Conservation (phyloP, 2,329 filamentous ascomycete species). For the Cytospora piceae region DNA sequence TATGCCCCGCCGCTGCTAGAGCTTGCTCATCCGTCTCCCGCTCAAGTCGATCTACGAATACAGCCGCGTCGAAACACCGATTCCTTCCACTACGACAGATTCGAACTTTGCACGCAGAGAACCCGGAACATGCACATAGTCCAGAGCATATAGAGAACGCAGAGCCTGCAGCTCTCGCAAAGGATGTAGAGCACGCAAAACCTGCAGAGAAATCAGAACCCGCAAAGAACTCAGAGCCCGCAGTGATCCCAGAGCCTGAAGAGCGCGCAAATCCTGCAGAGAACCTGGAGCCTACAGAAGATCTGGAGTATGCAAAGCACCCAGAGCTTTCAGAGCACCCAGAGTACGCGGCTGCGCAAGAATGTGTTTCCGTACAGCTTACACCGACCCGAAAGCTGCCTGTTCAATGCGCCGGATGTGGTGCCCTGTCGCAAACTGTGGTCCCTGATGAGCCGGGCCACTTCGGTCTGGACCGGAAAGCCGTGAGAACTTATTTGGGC, state of each 20-base stretch:
- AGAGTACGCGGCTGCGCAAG: not conserved
- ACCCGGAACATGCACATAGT: not conserved
- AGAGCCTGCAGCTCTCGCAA: not conserved
- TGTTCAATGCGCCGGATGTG: constrained; percentile 65
- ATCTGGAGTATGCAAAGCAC: no score
- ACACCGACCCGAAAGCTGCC: constrained; percentile 47
- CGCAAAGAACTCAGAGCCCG: not conserved
- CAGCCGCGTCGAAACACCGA: not conserved
- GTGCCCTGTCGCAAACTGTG: constrained; percentile 63
- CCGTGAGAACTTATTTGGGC: constrained; percentile 53
- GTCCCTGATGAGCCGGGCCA: constrained; percentile 60
- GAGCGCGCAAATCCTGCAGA: no score
- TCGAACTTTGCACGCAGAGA: constrained; percentile 2
- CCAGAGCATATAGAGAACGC: not conserved
- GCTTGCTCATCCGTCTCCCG: constrained; percentile 10
- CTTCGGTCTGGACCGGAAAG: constrained; percentile 56
- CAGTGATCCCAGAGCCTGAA: no score
- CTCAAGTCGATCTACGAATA: constrained; percentile 1
- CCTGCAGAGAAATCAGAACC: not conserved
- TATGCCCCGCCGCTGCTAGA: constrained; percentile 28
- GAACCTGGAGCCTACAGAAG: not conserved
- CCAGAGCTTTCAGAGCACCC: not conserved
- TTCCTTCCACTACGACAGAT: constrained; percentile 19
- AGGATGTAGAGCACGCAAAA: not conserved
- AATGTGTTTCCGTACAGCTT: not conserved